Conservation (phyloP, 2,329 filamentous ascomycete species). For the Davidsoniella neocaledoniae region DNA sequence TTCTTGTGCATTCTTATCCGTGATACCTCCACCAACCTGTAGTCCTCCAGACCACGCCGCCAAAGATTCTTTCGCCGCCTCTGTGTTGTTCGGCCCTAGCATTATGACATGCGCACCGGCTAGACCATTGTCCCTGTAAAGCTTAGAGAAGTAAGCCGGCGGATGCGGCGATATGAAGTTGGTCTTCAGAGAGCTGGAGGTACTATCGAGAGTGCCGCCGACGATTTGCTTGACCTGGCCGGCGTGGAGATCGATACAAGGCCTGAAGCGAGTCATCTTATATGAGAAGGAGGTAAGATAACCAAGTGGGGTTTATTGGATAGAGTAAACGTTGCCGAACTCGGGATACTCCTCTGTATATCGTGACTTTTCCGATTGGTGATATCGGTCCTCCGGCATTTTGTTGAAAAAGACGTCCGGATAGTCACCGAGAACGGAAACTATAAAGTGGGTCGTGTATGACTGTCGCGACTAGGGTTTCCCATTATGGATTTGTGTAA, state of each 20-base stretch:
- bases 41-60: slow-evolving; percentile 61
- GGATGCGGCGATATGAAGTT: slow-evolving; percentile 83
- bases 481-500: no score
- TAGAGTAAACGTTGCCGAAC: not conserved
- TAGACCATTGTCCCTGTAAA: slow-evolving; percentile 63
- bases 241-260: slow-evolving; percentile 95
- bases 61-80: slow-evolving; percentile 62
- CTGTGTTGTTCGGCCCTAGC: slow-evolving; percentile 76
- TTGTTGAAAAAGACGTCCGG: not conserved
- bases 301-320: not conserved
- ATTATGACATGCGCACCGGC: slow-evolving; percentile 87
- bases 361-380: no score
- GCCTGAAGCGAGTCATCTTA: slow-evolving; percentile 78
- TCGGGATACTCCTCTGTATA: not conserved
- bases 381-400: no score
- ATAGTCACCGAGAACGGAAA: slow-evolving; percentile 4
- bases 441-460: not conserved
- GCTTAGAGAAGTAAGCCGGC: slow-evolving; percentile 59
- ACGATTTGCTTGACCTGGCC: slow-evolving; percentile 98
- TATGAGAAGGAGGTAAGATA: not conserved
- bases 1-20: slow-evolving; percentile 59
- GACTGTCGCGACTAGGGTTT: not conserved
- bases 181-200: slow-evolving; percentile 54
- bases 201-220: slow-evolving; percentile 69
- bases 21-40: slow-evolving; percentile 91